Evolutionary conservation across 176 grass and related monocot species (phyloP).

Genomic region (Bothriochloa decipiens): DNA sequence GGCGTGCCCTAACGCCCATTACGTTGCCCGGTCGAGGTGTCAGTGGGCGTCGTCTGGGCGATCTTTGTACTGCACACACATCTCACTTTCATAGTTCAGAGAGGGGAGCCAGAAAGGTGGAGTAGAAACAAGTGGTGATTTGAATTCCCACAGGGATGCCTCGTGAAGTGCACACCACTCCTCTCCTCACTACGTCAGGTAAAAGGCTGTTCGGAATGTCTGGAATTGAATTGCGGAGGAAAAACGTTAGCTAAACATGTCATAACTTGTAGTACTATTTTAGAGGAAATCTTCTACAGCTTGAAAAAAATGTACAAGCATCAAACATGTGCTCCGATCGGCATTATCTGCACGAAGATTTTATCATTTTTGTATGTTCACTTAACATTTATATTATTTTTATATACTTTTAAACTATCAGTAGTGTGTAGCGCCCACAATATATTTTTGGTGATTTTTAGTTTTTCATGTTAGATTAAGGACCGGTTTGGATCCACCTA

Average conservation of each 20-base stretch:
- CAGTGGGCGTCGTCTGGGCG: not conserved
- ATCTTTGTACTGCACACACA: slow-evolving; percentile 7
- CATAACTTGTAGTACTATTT: no score
- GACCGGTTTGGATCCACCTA: no score
- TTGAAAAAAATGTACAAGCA: no score
- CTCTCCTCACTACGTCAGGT: not conserved
- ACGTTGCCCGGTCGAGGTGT: slow-evolving; percentile 32
- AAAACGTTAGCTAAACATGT: not conserved
- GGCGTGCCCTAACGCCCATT: slow-evolving; percentile 50
- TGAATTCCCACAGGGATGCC: slow-evolving; percentile 47
- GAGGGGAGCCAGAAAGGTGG: not conserved
- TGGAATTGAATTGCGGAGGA: not conserved
- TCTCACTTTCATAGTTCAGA: slow-evolving; percentile 38
- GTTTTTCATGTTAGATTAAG: no score
- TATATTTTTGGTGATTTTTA: no score
- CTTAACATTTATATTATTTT: no score
- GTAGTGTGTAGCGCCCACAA: no score
- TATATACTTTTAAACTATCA: no score
- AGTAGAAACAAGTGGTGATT: slow-evolving; percentile 27
- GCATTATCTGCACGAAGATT: no score
- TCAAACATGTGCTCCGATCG: no score
- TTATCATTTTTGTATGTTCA: no score
- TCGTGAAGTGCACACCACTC: slow-evolving; percentile 37
- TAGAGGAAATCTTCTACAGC: no score
- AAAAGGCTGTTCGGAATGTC: slow-evolving; percentile 43